These are phyloP conservation scores for Saccharum hybrid DNA, from an alignment of 202 grass and related monocot genomes.

Conservation along the genomic window DNA sequence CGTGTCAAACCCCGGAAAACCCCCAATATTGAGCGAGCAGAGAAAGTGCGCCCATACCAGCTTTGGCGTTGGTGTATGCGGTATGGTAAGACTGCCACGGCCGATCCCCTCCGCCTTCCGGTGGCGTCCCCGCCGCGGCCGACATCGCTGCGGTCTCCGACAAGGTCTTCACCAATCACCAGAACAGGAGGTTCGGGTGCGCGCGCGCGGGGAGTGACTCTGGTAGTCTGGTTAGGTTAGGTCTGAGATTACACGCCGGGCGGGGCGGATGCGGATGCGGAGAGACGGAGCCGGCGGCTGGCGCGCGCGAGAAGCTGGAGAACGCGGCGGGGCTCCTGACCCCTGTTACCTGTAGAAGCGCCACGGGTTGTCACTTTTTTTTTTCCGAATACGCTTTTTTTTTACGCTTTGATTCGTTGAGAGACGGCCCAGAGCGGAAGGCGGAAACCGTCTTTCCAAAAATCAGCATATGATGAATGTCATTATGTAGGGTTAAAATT, in stretches of 20 bases:
- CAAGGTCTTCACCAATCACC: background rate
- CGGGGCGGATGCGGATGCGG: background rate
- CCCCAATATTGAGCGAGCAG: constrained; percentile 1
- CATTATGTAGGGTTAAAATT: too few species aligned
- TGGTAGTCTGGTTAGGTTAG: background rate
- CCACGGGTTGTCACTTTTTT: too few species aligned
- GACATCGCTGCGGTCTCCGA: constrained; percentile 44
- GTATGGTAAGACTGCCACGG: constrained; percentile 95
- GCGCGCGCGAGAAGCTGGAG: background rate
- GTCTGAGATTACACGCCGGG: background rate
- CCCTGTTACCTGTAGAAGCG: background rate
- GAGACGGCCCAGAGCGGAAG: too few species aligned
- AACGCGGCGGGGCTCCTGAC: background rate
- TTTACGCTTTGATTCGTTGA: too few species aligned
- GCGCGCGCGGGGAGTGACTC: background rate
- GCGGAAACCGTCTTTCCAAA: too few species aligned
- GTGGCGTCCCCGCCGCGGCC: constrained; percentile 29
- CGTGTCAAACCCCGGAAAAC: background rate
- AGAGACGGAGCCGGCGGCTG: background rate
- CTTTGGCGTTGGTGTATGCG: constrained; percentile 94
- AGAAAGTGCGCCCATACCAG: constrained; percentile 49
- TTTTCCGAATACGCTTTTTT: too few species aligned
- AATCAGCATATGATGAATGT: too few species aligned
- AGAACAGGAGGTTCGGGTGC: background rate
- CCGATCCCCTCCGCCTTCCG: constrained; percentile 53